Evolutionary conservation across 2,329 filamentous ascomycete species (phyloP).

Genomic region (Aspergillus aculeatus): DNA sequence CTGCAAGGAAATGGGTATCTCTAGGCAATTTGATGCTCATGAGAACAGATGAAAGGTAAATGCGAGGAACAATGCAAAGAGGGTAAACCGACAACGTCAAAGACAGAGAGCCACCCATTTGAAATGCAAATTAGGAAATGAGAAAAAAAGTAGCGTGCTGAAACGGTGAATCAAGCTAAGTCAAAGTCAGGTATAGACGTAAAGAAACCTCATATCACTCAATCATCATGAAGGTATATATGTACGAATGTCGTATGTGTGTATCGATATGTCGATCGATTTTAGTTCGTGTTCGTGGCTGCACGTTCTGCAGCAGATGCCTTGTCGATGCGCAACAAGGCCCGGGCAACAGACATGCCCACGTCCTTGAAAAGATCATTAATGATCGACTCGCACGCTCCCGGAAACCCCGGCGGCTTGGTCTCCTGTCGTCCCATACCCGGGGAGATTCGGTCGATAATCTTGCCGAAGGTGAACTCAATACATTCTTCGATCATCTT

Average conservation of each 20-base stretch:
- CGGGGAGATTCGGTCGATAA: conserved; percentile 17
- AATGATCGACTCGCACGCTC: conserved; percentile 19
- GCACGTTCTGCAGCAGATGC: conserved; percentile 5
- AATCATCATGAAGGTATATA: not conserved
- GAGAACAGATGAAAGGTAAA: conserved; percentile 6
- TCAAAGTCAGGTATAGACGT: not conserved
- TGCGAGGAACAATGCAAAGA: not conserved
- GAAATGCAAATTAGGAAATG: not conserved
- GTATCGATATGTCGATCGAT: not conserved
- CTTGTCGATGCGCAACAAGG: conserved; percentile 15
- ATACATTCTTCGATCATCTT: conserved; percentile 10
- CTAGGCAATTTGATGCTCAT: conserved; percentile 12
- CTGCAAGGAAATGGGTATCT: conserved; percentile 12
- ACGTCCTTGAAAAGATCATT: conserved; percentile 20
- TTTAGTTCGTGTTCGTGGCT: conserved; percentile 1
- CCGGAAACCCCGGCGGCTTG: conserved; percentile 8
- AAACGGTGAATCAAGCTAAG: not conserved
- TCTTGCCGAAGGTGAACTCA: conserved; percentile 15
- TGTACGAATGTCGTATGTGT: not conserved
- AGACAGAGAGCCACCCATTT: not conserved
- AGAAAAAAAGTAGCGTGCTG: not conserved
- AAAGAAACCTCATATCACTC: not conserved
- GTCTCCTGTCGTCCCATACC: conserved; percentile 12
- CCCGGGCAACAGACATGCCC: conserved; percentile 16
- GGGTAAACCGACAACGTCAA: not conserved